These are phyloP conservation scores for Tuber indicum DNA, from an alignment of 495 filamentous ascomycete species.

Conservation along the genomic window DNA sequence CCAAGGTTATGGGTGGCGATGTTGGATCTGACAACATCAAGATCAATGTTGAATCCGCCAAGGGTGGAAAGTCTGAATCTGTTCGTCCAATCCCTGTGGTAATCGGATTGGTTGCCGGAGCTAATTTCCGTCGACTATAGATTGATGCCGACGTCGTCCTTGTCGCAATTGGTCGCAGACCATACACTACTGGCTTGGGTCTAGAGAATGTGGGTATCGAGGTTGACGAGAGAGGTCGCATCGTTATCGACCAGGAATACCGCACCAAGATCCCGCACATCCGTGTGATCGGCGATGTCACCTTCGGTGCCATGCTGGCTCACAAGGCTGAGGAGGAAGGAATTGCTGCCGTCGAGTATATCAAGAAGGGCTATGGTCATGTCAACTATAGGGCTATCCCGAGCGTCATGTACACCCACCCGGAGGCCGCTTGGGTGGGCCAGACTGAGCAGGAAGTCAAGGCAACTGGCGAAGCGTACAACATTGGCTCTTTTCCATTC, in stretches of 20 bases:
- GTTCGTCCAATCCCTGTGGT: conserved; percentile 48
- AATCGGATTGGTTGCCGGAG: background rate
- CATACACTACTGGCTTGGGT: conserved; percentile 84
- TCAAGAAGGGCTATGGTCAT: conserved; percentile 93
- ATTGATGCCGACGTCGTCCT: conserved; percentile 94
- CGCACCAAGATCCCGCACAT: conserved; percentile 96
- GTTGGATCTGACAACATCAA: conserved; percentile 66
- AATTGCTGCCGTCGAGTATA: conserved; percentile 89
- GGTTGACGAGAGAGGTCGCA: conserved; percentile 83
- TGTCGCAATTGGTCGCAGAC: conserved; percentile 90
- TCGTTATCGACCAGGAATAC: conserved; percentile 97
- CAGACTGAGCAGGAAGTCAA: conserved; percentile 97
- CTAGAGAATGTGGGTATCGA: conserved; percentile 93
- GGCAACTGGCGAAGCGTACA: conserved; percentile 80
- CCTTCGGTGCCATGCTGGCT: conserved; percentile 97
- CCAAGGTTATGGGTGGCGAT: conserved; percentile 86
- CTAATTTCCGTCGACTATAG: conserved; percentile 44
- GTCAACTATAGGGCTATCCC: conserved; percentile 99
- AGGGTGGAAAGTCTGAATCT: conserved; percentile 90
- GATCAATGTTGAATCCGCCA: conserved; percentile 81
- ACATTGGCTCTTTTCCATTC: conserved; percentile 89
- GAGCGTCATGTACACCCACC: conserved; percentile 98
- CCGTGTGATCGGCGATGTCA: conserved; percentile 91
- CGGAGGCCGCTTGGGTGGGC: conserved; percentile 97
- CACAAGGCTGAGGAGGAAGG: conserved; percentile 99